Percentiles rank a stretch among this genome's conserved stretches.
phyloP scores from a whole-genome alignment of 441 rosid genomes.

The Pelargonium cotyledonis region DNA sequence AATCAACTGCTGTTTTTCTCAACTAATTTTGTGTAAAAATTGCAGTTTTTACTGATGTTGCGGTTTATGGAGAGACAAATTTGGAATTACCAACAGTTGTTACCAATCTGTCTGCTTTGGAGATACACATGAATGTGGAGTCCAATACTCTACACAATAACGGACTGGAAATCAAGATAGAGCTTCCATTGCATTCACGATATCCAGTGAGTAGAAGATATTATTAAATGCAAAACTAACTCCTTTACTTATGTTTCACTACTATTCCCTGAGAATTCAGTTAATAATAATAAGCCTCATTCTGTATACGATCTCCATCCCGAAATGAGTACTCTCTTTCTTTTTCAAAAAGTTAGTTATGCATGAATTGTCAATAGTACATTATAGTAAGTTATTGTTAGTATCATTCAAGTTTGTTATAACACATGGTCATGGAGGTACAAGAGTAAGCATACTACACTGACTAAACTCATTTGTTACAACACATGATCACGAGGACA shows the following conservation, averaged over 20 bases:
- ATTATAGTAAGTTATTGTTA: too few relatives aligned
- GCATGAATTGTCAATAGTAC: too few relatives aligned
- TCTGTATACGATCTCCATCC: background rate
- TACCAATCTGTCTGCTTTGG: conserved; percentile 67
- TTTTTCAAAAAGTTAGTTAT: too few relatives aligned
- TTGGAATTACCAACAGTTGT: conserved; percentile 72
- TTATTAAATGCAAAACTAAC: background rate
- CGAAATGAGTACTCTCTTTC: too few relatives aligned
- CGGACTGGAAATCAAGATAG: conserved; percentile 39
- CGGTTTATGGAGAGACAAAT: conserved; percentile 77
- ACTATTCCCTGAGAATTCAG: background rate
- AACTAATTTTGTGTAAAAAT: background rate
- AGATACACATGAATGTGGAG: conserved; percentile 53
- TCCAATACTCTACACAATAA: conserved; percentile 22
- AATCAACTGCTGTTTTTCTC: background rate
- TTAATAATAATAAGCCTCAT: background rate
- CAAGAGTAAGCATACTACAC: too few relatives aligned
- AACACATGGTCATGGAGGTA: too few relatives aligned
- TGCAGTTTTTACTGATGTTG: conserved; percentile 50
- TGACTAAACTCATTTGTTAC: too few relatives aligned
- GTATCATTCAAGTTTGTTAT: too few relatives aligned
- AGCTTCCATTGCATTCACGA: conserved; percentile 76
- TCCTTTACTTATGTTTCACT: background rate
- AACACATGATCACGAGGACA: too few relatives aligned
- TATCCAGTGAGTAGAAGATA: conserved; percentile 50